Evolutionary conservation across 176 grass and related monocot genomes (phyloP).

Genomic region (Coix lacrymajobi): DNA sequence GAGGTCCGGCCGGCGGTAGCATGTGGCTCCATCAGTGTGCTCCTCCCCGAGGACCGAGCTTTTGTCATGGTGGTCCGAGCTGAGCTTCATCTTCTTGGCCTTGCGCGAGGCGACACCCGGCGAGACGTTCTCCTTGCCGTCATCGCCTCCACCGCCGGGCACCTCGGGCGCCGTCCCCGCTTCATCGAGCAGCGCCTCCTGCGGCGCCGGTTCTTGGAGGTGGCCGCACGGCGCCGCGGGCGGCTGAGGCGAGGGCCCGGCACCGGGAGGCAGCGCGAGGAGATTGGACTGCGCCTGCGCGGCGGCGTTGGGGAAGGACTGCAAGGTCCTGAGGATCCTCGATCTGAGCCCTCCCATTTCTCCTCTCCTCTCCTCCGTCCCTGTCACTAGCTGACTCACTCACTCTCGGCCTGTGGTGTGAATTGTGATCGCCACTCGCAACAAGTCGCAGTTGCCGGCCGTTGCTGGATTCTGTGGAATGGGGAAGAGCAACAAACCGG

Average conservation of each 20-base stretch:
- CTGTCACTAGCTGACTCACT: neutral
- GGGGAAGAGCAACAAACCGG: too few relatives aligned
- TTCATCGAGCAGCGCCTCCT: neutral
- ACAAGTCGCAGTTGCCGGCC: neutral
- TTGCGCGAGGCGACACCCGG: conserved; percentile 36
- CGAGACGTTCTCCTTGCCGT: conserved; percentile 55
- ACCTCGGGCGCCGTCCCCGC: neutral
- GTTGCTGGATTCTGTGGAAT: neutral
- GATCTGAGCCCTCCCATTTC: conserved; percentile 50
- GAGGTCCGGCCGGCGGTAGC: conserved; percentile 63
- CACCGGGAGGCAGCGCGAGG: conserved; percentile 5
- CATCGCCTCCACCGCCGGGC: neutral
- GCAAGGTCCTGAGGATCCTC: conserved; percentile 55
- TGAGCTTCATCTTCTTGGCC: conserved; percentile 32
- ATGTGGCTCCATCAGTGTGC: neutral
- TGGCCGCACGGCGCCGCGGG: neutral
- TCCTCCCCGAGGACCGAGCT: neutral
- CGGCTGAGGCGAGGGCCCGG: neutral
- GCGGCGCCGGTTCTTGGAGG: neutral
- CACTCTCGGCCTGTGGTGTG: neutral
- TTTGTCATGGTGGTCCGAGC: neutral
- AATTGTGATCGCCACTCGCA: neutral
- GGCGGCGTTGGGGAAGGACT: conserved; percentile 39
- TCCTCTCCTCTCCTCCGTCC: neutral
- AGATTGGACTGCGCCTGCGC: conserved; percentile 22